phyloP scores from a whole-genome alignment of 2,329 filamentous ascomycete genomes.

The Epichloe bromicola region DNA sequence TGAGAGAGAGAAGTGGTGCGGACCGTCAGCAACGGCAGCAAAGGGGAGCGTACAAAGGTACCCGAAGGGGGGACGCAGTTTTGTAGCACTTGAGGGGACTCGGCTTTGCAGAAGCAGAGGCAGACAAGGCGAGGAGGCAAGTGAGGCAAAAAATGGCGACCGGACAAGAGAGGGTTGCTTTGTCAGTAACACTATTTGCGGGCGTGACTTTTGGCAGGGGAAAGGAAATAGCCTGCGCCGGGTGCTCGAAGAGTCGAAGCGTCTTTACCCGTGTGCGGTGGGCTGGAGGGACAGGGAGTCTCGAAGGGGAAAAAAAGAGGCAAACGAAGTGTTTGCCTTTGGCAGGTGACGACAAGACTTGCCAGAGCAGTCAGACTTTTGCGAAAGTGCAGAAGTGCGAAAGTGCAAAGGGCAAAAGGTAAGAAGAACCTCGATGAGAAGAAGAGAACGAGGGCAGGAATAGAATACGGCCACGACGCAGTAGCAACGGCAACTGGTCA shows the following conservation, averaged over 20 bases:
- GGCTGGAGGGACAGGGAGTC: not conserved
- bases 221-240: not conserved
- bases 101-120: not conserved
- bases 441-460: not conserved
- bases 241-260: slow-evolving; percentile 3
- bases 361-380: not conserved
- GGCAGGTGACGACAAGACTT: not conserved
- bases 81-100: slow-evolving; percentile 1
- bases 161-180: not conserved
- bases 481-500: not conserved
- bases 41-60: slow-evolving; percentile 1
- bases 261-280: slow-evolving; percentile 1
- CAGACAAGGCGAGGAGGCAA: slow-evolving; percentile 1
- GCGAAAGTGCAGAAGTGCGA: not conserved
- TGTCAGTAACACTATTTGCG: slow-evolving; percentile 5
- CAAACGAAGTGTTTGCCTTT: not conserved
- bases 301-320: not conserved
- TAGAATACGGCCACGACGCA: not conserved
- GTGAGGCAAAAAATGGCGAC: slow-evolving; percentile 2
- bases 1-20: not conserved
- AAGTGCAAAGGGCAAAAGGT: not conserved
- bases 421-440: not conserved
- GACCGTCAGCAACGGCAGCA: not conserved
- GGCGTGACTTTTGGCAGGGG: not conserved
- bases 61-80: not conserved